Percentiles rank a stretch among this genome's conserved stretches.
Conservation (phyloP, 2,329 filamentous ascomycete species). For the Cryphonectria radicalis region DNA sequence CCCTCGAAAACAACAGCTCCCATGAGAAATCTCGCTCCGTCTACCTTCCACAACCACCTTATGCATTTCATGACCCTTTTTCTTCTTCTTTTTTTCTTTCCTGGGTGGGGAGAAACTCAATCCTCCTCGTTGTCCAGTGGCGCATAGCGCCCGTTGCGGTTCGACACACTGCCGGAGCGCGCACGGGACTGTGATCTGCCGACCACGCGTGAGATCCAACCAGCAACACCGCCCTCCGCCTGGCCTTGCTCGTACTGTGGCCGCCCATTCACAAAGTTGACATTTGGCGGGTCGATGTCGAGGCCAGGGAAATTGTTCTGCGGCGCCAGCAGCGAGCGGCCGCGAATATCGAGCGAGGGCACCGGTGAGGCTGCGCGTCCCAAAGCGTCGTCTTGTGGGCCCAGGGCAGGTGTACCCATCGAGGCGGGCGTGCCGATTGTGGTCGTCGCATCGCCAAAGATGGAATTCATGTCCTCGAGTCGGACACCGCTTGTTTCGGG, state of each 20-base stretch:
- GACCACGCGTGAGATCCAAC: constrained; percentile 52
- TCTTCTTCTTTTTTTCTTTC: no score
- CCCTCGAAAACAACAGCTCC: neutral
- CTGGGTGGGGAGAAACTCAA: constrained; percentile 26
- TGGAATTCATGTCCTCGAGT: constrained; percentile 92
- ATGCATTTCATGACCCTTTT: neutral
- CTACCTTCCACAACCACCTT: neutral
- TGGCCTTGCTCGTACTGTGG: constrained; percentile 37
- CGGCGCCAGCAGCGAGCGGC: constrained; percentile 56
- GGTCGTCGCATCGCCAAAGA: constrained; percentile 93
- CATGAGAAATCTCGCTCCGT: neutral
- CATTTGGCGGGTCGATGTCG: constrained; percentile 77
- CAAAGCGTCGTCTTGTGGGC: constrained; percentile 75
- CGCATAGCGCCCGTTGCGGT: constrained; percentile 43
- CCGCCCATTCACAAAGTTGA: constrained; percentile 54
- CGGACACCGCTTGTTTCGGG: constrained; percentile 95
- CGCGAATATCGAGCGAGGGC: constrained; percentile 74
- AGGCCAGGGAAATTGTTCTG: constrained; percentile 78
- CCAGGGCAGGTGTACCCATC: constrained; percentile 77
- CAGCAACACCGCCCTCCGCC: constrained; percentile 47
- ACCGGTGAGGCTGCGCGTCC: constrained; percentile 79
- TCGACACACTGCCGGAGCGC: constrained; percentile 38
- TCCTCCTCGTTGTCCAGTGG: constrained; percentile 48
- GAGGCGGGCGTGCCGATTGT: constrained; percentile 74
- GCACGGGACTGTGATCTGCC: constrained; percentile 39